Evolutionary conservation across 768 basidiomycete species (phyloP), one percentile per base, ranked within the genome.

Genomic region (Aureoboletus auriporus): DNA sequence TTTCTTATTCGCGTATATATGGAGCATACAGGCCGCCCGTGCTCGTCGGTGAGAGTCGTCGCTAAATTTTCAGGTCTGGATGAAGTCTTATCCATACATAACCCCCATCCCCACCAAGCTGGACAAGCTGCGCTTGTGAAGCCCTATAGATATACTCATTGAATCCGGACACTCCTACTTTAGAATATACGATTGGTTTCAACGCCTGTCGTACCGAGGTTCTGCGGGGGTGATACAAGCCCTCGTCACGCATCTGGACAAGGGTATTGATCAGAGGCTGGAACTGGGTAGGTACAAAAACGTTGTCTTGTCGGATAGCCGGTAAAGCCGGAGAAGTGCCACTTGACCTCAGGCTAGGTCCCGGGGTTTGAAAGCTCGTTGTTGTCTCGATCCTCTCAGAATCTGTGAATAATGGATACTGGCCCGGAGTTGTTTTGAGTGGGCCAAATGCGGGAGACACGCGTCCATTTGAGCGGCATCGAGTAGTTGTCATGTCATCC

Each of bases 121-220:
- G 64, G 44, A 78, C 54, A 28, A 79, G 63, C 20, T 66, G 69
- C 12, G 53, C 62, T 47, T 69, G 59, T 34, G 64, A 61, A 11
- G 78, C 78, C 46, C 69, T 50, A 8, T 51, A 53, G 11, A 66
- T 44, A 52, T 79, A 80, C 36, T 73, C 68, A 13, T 62, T 62
- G 53, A 79, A 76, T 23, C 58, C 69, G 6, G 66, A 27, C 5
- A 71, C 73, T 1, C 74, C 72, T 9, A 72, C 75, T 30, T 58
- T 57, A 56, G 59, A 55, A 44, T 77, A 78, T 3, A 70, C 59
- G 1, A 36, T 28, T 52, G 56, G 43, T 58, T 63, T 29, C 10
- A 81, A 52, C 28, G 60, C 55, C 26, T 59, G 33, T 9, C 68
- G 72, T 9, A 80, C 48, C 1, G 39, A n/a, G 26, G 73, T 73